These are phyloP conservation scores for Debaryomyces psychrophilus DNA, from an alignment of 1,139 yeast genomes.

Conservation along the genomic window DNA sequence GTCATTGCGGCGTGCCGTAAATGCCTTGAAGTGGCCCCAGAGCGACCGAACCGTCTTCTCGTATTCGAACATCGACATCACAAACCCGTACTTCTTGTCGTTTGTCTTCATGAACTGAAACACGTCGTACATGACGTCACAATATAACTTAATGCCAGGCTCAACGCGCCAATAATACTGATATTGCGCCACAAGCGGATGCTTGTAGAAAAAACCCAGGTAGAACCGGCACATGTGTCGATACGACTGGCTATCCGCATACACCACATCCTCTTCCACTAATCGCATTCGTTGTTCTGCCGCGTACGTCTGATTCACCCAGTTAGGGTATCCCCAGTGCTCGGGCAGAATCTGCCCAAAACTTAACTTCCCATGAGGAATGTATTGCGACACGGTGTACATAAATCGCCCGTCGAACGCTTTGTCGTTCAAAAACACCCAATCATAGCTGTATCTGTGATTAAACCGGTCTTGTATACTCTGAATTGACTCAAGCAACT, in stretches of 20 bases:
- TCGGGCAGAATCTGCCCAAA: constrained; percentile 34
- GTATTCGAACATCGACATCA: constrained; percentile 36
- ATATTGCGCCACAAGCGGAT: constrained; percentile 32
- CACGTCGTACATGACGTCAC: constrained; percentile 36
- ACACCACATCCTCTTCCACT: constrained; percentile 22
- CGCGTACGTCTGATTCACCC: constrained; percentile 29
- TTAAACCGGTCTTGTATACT: constrained; percentile 76
- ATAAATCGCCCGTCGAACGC: constrained; percentile 33
- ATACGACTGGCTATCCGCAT: constrained; percentile 36
- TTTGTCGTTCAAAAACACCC: constrained; percentile 39
- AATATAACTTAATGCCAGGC: constrained; percentile 33
- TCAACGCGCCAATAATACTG: constrained; percentile 42
- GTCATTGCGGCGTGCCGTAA: constrained; percentile 17
- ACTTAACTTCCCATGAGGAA: constrained; percentile 27
- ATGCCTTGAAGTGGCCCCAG: constrained; percentile 30
- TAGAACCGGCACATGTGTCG: constrained; percentile 43
- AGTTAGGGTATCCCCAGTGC: constrained; percentile 39
- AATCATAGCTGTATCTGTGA: constrained; percentile 46
- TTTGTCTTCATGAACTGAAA: constrained; percentile 28
- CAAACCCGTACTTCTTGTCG: constrained; percentile 31
- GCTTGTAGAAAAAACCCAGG: constrained; percentile 38
- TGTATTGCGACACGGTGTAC: constrained; percentile 21
- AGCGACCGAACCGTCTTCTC: constrained; percentile 35
- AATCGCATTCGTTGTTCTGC: constrained; percentile 15
- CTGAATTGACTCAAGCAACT: constrained; percentile 60